Base-by-base conservation (phyloP, 2,329 filamentous ascomycete species). In the Monilinia vaccinii-corymbosi region DNA sequence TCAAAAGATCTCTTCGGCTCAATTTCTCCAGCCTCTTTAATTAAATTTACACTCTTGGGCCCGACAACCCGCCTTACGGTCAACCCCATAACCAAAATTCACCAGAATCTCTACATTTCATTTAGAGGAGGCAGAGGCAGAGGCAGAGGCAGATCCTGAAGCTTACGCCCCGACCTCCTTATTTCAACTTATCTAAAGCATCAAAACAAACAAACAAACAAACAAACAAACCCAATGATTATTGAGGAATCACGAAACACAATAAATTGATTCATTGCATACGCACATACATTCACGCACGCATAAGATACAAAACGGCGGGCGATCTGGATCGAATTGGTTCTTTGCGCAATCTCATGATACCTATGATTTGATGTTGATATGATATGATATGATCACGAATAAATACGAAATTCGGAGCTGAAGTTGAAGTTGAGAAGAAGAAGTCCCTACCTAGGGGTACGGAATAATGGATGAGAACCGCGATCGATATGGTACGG, bases 1-100 rank as follows among this genome's bases (percentile, higher is more conserved):
- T n/a, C n/a, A n/a, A n/a, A n/a, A n/a, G 14, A 36, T 11, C 34
- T 10, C 8, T 58, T 52, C 44, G 47, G 25, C 46, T 25, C 56
- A n/a, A n/a, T 55, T 57, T 52, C 46, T 58, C 56, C 56, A 58
- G 56, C 56, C 56, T 58, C 56, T 52, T 58, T 40, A 32, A 52
- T 58, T 58, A 58, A 58, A 58, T 18, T 58, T 56, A 28, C 53
- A 42, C 18, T 42, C 16, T 44, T 34, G n/a, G 47, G 36, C 36
- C 23, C 21, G 31, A 10, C 38, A 8, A 8, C 18, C 36, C 50
- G n/a, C 25, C 25, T 28, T 28, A 28, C 25, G 25, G 25, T 45
- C 36, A 31, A 40, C 7, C 25, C 25, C 23, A 40, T 21, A 42
- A 53, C 36, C 25, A 42, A 38, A n/a, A 14, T 42, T 42, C 25